Conservation (phyloP, 2,329 filamentous ascomycete species). For the Microdochium nivale region DNA sequence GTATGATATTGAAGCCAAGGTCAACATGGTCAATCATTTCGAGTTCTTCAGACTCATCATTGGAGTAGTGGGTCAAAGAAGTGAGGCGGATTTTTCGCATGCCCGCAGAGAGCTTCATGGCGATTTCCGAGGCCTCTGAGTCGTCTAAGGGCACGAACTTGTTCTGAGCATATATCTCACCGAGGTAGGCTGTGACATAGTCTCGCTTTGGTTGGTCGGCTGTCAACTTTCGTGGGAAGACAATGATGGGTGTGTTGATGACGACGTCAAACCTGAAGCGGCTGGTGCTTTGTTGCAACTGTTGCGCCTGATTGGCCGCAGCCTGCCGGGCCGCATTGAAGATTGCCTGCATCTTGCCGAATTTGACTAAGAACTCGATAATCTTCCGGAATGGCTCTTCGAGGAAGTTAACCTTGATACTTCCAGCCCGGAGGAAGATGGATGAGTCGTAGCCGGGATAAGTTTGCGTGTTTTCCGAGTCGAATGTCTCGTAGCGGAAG, state of each 20-base stretch:
- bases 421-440: constrained; percentile 82
- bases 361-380: constrained; percentile 95
- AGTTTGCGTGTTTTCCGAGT: constrained; percentile 55
- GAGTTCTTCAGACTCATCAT: constrained; percentile 69
- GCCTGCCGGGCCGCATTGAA: constrained; percentile 96
- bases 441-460: constrained; percentile 96
- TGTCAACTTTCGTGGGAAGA: constrained; percentile 75
- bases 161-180: constrained; percentile 96
- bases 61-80: constrained; percentile 76
- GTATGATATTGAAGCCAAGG: constrained; percentile 83
- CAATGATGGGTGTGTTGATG: constrained; percentile 89
- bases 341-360: constrained; percentile 98
- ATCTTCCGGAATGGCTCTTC: constrained; percentile 98
- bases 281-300: constrained; percentile 82
- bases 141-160: constrained; percentile 82
- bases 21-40: constrained; percentile 98
- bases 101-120: constrained; percentile 84
- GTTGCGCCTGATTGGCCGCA: constrained; percentile 85
- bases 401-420: constrained; percentile 92
- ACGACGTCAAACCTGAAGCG: constrained; percentile 92
- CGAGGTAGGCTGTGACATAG: constrained; percentile 82
- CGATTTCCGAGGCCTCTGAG: constrained; percentile 60
- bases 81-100: constrained; percentile 89
- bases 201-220: constrained; percentile 67
- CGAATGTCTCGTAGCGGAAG: constrained; percentile 96